phyloP scores from a whole-genome alignment of 164 flowering plant genomes.

The Saururus chinensis region DNA sequence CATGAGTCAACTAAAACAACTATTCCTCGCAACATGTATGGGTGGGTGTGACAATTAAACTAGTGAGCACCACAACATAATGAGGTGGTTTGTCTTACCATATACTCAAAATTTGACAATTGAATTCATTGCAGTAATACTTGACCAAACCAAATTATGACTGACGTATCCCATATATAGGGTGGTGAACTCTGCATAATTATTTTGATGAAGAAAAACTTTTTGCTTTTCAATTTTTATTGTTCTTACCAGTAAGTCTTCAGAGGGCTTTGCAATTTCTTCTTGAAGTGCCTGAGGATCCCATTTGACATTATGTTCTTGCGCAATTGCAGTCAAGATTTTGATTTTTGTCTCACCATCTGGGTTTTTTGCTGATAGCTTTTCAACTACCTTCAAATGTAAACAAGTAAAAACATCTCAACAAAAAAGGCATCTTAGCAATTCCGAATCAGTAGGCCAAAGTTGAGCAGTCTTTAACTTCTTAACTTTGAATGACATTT shows the following conservation, averaged over 20 bases:
- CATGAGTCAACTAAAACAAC: too few species aligned
- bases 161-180: not conserved
- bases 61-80: too few species aligned
- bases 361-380: conserved; percentile 74
- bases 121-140: not conserved
- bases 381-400: conserved; percentile 63
- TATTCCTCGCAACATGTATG: too few species aligned
- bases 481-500: not conserved
- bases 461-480: not conserved
- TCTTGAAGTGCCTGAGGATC: conserved; percentile 48
- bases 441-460: not conserved
- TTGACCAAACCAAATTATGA: not conserved
- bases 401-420: not conserved
- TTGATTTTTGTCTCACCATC: conserved; percentile 73
- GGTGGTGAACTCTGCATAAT: not conserved
- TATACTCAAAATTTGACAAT: too few species aligned
- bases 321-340: conserved; percentile 62
- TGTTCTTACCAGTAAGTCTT: conserved; percentile 48
- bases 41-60: too few species aligned
- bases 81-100: too few species aligned
- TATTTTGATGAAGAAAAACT: not conserved
- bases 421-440: not conserved
- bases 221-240: not conserved
- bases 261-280: conserved; percentile 29
- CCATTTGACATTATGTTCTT: conserved; percentile 79